A percentile compares a stretch with the other conserved stretches of the same genome.
Evolutionary conservation across 2,329 filamentous ascomycete species (phyloP).

Genomic region (Seiridium unicorne): DNA sequence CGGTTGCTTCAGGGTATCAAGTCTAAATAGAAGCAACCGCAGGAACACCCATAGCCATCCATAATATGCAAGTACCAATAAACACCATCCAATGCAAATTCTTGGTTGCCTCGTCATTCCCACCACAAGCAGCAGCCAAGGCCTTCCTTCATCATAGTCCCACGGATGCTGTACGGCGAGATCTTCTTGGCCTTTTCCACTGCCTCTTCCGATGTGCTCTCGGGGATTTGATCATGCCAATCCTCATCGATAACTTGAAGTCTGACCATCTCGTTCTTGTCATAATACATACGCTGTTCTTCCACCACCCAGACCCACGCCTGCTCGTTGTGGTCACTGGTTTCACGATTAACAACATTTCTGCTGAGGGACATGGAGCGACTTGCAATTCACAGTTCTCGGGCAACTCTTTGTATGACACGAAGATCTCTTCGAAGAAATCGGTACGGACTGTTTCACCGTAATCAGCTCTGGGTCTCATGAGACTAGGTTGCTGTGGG

Average conservation of each 20-base stretch:
- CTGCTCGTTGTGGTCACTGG: conserved; percentile 69
- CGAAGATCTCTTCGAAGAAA: conserved; percentile 91
- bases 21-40: conserved; percentile 27
- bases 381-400: conserved; percentile 74
- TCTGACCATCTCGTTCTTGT: conserved; percentile 84
- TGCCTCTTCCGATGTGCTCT: conserved; percentile 60
- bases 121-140: conserved; percentile 65
- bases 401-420: conserved; percentile 72
- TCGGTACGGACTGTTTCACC: conserved; percentile 67
- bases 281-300: conserved; percentile 76
- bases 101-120: conserved; percentile 34
- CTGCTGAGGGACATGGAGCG: not conserved
- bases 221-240: conserved; percentile 86
- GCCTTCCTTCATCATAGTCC: conserved; percentile 62
- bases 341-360: no score
- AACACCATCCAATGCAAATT: conserved; percentile 2
- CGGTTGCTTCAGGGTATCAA: conserved; percentile 65
- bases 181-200: conserved; percentile 52
- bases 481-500: not conserved
- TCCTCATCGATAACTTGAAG: conserved; percentile 84
- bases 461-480: not conserved
- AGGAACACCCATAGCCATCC: conserved; percentile 1
- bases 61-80: conserved; percentile 4
- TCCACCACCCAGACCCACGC: conserved; percentile 84
- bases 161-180: conserved; percentile 70